phyloP scores from a whole-genome alignment of 2,329 filamentous ascomycete genomes.

The Whalleya microplaca region DNA sequence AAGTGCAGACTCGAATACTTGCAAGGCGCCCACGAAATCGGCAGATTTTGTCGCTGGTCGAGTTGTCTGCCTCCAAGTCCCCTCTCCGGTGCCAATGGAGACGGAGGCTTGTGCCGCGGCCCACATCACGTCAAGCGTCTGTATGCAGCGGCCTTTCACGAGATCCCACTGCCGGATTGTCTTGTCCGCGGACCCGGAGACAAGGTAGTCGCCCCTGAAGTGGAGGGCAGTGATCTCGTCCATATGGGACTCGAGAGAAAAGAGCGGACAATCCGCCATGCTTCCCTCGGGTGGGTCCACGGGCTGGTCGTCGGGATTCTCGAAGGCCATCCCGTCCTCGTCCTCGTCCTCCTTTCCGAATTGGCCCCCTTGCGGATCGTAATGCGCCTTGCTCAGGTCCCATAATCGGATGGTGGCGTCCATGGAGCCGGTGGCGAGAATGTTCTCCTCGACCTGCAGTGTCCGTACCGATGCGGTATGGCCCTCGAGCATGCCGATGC shows the following conservation, averaged over 20 bases:
- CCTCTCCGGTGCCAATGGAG: slow-evolving; percentile 63
- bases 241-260: slow-evolving; percentile 85
- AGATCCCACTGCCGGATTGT: slow-evolving; percentile 97
- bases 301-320: slow-evolving; percentile 68
- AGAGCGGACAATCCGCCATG: slow-evolving; percentile 89
- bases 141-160: slow-evolving; percentile 94
- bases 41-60: slow-evolving; percentile 70
- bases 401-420: slow-evolving; percentile 94
- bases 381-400: slow-evolving; percentile 89
- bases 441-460: slow-evolving; percentile 92
- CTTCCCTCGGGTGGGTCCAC: slow-evolving; percentile 76
- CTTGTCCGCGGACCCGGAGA: slow-evolving; percentile 96
- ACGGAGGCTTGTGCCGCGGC: slow-evolving; percentile 87
- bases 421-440: slow-evolving; percentile 91
- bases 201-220: slow-evolving; percentile 85
- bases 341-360: slow-evolving; percentile 62
- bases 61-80: slow-evolving; percentile 73
- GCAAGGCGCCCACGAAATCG: slow-evolving; percentile 91
- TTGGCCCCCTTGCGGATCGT: slow-evolving; percentile 70
- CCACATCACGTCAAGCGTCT: slow-evolving; percentile 98
- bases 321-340: slow-evolving; percentile 73
- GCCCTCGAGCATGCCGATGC: slow-evolving; percentile 88
- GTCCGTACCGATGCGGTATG: slow-evolving; percentile 93
- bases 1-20: slow-evolving; percentile 94
- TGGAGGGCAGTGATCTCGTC: slow-evolving; percentile 94